Conservation (phyloP, 257 asterid species). For the Solanum raphanifolium region DNA sequence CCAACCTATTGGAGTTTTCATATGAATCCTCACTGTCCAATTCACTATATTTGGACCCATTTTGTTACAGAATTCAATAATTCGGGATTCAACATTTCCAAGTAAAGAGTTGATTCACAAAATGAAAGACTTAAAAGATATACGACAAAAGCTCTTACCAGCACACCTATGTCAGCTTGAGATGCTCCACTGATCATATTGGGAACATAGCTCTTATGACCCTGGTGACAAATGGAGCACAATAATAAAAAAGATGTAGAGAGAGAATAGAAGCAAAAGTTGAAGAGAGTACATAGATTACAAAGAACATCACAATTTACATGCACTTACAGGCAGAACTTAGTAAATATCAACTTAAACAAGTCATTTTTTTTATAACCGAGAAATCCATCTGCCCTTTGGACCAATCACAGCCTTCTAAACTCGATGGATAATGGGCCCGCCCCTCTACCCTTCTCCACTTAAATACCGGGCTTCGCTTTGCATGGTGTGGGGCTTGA, state of each 20-base stretch:
- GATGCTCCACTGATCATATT: constrained; percentile 99
- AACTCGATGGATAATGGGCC: not conserved
- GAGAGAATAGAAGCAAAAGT: not conserved
- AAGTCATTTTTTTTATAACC: not conserved
- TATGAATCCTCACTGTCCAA: not conserved
- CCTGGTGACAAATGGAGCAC: constrained; percentile 31
- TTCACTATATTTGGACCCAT: not conserved
- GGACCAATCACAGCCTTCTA: not conserved
- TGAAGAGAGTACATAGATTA: not conserved
- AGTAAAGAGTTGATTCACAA: not conserved
- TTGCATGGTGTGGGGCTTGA: not conserved
- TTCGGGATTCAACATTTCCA: not conserved
- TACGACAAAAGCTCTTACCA: constrained; percentile 33
- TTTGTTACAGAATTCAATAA: not conserved
- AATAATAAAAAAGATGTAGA: not conserved
- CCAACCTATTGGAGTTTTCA: not conserved
- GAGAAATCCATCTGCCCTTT: not conserved
- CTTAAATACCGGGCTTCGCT: not conserved
- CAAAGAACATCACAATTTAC: not conserved
- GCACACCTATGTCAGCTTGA: constrained; percentile 95
- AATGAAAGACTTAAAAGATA: not conserved
- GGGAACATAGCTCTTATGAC: constrained; percentile 99
- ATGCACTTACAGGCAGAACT: not conserved
- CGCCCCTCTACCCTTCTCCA: not conserved
- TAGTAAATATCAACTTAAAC: not conserved